A percentile compares a stretch with the other conserved stretches of the same genome.
Conservation (phyloP, 1,284 basidiomycete genomes). For the Pterulicium gracile region DNA sequence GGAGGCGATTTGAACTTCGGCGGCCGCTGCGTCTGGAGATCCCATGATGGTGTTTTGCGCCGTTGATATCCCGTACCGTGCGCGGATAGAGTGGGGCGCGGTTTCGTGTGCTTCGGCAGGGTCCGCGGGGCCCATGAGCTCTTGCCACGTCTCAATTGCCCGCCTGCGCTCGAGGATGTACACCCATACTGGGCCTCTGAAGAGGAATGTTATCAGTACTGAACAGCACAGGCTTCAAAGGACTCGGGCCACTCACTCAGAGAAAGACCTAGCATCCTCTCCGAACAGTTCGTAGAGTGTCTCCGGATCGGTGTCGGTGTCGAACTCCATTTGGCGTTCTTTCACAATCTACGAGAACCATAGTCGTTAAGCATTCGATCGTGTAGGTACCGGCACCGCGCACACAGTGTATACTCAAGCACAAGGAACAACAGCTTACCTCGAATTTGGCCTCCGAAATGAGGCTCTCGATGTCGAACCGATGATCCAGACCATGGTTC, state of each 20-base stretch:
- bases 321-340: slow-evolving; percentile 76
- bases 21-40: slow-evolving; percentile 47
- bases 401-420: not conserved
- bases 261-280: slow-evolving; percentile 57
- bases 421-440: no score
- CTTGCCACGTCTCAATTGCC: slow-evolving; percentile 65
- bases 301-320: slow-evolving; percentile 67
- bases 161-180: slow-evolving; percentile 73
- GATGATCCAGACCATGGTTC: slow-evolving; percentile 52
- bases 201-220: slow-evolving; percentile 3
- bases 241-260: slow-evolving; percentile 44
- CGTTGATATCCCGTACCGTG: slow-evolving; percentile 44
- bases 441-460: slow-evolving; percentile 71
- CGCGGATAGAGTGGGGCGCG: slow-evolving; percentile 55
- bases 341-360: slow-evolving; percentile 61
- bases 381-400: slow-evolving; percentile 1
- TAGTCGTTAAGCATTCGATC: no score
- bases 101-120: slow-evolving; percentile 41
- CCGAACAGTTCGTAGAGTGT: slow-evolving; percentile 68
- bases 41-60: slow-evolving; percentile 61
- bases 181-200: slow-evolving; percentile 74
- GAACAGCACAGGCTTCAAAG: slow-evolving; percentile 9
- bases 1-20: slow-evolving; percentile 65
- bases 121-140: slow-evolving; percentile 59
- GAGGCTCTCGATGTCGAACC: slow-evolving; percentile 65